Base-by-base conservation (phyloP, 306 rosid species). In the Sesbania bispinosa region DNA sequence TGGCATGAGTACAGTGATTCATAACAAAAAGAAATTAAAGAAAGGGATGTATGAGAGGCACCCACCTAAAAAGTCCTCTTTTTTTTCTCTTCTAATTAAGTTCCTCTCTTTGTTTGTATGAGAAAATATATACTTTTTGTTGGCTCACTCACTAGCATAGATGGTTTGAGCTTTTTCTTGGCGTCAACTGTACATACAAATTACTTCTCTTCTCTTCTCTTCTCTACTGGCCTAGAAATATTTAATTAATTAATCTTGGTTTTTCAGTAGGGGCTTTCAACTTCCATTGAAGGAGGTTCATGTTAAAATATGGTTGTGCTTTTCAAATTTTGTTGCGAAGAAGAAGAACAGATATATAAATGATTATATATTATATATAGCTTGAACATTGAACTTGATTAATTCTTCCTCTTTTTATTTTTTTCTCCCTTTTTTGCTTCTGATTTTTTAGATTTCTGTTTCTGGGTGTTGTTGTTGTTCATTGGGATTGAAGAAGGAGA, bases 1-100 rank as follows among this genome's bases (percentile, higher is more conserved):
- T 90, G 97, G 97, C 85, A 84, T 39, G 92, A 90, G 16, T 83
- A 81, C 57, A 59, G 63, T 53, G 94, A 90, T 76, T 86, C 97
- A 7, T 83, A 8, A 83, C 27, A 1, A 47, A 46, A 43, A 26
- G 30, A n/a, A n/a, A n/a, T 35, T 1, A 9, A 0, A 10, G 13
- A 21, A 3, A 7, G 18, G 26, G 75, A 48, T 58, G 75, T 41
- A 48, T n/a, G 8, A 32, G 46, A 74, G 38, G n/a, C n/a, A 1
- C 36, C 1, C 36, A 32, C n/a, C n/a, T n/a, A 47, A 43, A 57
- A 29, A 35, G 3, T 18, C 0, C 33, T 39, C 27, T 47, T 42
- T 48, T 69, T 68, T 18, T 32, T 58, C 48, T 46, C n/a, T n/a
- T n/a, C n/a, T n/a, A n/a, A n/a, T n/a, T n/a, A n/a, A n/a, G n/a